These are phyloP conservation scores for Endocladia muricata DNA, from an alignment of 31 red algal species.

Conservation along the genomic window DNA sequence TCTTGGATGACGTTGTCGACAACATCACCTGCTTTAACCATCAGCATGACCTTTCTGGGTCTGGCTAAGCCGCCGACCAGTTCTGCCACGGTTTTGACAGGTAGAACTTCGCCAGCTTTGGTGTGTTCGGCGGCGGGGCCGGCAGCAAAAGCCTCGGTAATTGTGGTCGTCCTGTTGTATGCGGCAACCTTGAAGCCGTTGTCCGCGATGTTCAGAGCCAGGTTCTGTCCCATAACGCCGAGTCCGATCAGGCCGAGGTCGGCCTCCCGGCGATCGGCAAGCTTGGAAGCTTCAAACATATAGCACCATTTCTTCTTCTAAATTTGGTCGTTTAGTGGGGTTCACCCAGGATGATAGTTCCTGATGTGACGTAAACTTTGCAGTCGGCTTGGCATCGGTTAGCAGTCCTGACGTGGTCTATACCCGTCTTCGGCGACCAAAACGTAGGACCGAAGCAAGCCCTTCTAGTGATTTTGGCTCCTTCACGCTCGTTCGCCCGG, in stretches of 20 bases:
- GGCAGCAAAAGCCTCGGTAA: slow-evolving; percentile 47
- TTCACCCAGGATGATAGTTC: too few species aligned
- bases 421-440: too few species aligned
- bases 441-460: too few species aligned
- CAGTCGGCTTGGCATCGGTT: too few species aligned
- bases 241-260: slow-evolving; percentile 84
- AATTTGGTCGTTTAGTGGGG: too few species aligned
- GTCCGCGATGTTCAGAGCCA: slow-evolving; percentile 90
- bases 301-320: too few species aligned
- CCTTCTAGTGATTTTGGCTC: too few species aligned
- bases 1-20: slow-evolving; percentile 1
- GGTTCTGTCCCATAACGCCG: slow-evolving; percentile 97
- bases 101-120: slow-evolving; percentile 19
- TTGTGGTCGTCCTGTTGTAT: slow-evolving; percentile 63
- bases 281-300: too few species aligned
- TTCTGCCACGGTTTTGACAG: slow-evolving; percentile 52
- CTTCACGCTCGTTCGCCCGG: too few species aligned
- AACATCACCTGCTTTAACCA: slow-evolving; percentile 11
- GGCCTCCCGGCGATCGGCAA: too few species aligned
- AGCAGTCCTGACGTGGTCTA: too few species aligned
- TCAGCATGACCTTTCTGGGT: slow-evolving; percentile 80
- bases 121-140: slow-evolving; percentile 57
- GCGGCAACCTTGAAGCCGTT: slow-evolving; percentile 88
- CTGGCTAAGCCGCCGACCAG: slow-evolving; percentile 42
- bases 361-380: too few species aligned